These are phyloP conservation scores for Microdochium paspali DNA, from an alignment of 2,329 filamentous ascomycete species.

Conservation along the genomic window DNA sequence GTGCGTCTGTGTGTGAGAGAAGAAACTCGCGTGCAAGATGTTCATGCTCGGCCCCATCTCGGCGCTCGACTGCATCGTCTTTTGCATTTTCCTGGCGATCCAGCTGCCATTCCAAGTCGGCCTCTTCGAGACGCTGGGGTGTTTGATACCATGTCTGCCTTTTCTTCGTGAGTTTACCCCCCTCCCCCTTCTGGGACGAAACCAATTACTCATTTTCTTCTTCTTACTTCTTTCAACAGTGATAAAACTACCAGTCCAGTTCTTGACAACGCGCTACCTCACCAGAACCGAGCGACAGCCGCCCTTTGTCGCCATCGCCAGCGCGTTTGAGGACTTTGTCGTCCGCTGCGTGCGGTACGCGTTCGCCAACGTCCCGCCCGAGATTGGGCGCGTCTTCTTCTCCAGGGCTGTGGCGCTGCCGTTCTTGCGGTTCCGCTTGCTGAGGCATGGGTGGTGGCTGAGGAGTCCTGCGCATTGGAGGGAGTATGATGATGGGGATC, in stretches of 20 bases:
- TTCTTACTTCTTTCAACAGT: no score
- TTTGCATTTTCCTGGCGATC: slow-evolving; percentile 60
- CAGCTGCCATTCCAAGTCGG: slow-evolving; percentile 63
- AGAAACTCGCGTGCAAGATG: slow-evolving; percentile 35
- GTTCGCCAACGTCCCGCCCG: slow-evolving; percentile 61
- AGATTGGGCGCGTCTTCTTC: slow-evolving; percentile 68
- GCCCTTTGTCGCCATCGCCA: slow-evolving; percentile 60
- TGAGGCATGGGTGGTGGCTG: slow-evolving; percentile 56
- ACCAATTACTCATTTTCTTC: no score
- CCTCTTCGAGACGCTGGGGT: slow-evolving; percentile 45
- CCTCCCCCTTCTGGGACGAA: no score
- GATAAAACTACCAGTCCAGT: slow-evolving; percentile 45
- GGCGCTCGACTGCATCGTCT: slow-evolving; percentile 66
- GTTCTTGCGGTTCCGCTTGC: slow-evolving; percentile 66
- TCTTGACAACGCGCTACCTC: slow-evolving; percentile 49
- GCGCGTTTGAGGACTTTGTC: slow-evolving; percentile 67
- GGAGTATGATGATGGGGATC: slow-evolving; percentile 38
- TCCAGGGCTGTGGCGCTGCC: slow-evolving; percentile 63
- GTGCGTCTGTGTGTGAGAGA: neutral
- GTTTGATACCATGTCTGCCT: slow-evolving; percentile 53
- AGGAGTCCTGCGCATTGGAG: slow-evolving; percentile 55
- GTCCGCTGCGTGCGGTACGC: slow-evolving; percentile 71
- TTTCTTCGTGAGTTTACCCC: slow-evolving; percentile 49
- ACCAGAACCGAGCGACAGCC: slow-evolving; percentile 31
- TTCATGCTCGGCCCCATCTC: slow-evolving; percentile 61